Evolutionary conservation across 306 rosid species (phyloP), one percentile per base, ranked within the genome.

Genomic region (Gleditsia sinensis): DNA sequence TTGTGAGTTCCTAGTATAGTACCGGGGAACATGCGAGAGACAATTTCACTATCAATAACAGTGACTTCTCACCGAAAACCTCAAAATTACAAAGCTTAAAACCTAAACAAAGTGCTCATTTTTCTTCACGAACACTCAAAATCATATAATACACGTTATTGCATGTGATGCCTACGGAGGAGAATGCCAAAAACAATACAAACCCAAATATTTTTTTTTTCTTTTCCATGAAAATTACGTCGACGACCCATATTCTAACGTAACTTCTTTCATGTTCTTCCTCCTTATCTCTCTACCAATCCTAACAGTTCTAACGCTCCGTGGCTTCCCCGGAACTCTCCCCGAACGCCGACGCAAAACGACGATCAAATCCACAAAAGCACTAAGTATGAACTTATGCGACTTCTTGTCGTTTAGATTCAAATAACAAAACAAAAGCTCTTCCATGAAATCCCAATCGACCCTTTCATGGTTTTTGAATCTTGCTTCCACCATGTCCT

Each of bases 401-500:
- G 84, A 83, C 28, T 83, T 88, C 62, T 91, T 91, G 19, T 94
- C 88, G 55, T 94, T 94, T 5, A 89, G 30, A 43, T 84, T 91
- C 0, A 94, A 71, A 55, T 86, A 83, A 55, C 80, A 75, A 56
- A 88, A 85, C 75, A 94, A 69, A 65, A 94, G 86, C 75, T 94
- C 94, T 32, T 86, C 88, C 97, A 91, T 81, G 84, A 91, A 94
- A 40, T 83, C 86, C 97, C 98, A 94, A 58, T 94, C 96, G 4
- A 94, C 87, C 12, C 16, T 67, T 56, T 79, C 85, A 2, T 79
- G 27, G 7, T 81, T 77, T 14, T 62, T 81, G 48, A 70, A 2
- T 6, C 87, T 84, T 0, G 74, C 79, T 34, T 91, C 90, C n/a
- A 91, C 83, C 80, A 89, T 59, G 16, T 83, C 85, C 6, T 73